Evolutionary conservation across 192 early-diverging fungal species (phyloP).

Genomic region (Entomortierella chlamydospora): DNA sequence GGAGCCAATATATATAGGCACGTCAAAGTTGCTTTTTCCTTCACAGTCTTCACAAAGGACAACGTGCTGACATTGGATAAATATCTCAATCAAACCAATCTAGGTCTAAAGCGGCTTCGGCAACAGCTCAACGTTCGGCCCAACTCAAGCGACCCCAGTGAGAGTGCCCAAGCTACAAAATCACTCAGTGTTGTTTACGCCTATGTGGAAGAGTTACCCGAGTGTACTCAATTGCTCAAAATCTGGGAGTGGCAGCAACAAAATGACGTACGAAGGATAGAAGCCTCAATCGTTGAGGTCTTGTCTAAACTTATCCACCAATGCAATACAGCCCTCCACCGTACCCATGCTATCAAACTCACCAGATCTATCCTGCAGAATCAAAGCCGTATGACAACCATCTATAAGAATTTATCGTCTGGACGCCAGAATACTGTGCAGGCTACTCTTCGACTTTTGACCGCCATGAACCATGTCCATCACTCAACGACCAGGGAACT

Average conservation of each 20-base stretch:
- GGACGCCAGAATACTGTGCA: slow-evolving; percentile 70
- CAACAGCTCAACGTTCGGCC: slow-evolving; percentile 51
- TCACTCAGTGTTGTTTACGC: slow-evolving; percentile 39
- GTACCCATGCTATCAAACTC: slow-evolving; percentile 55
- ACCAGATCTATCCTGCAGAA: slow-evolving; percentile 68
- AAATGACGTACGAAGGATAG: slow-evolving; percentile 63
- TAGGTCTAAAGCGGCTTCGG: slow-evolving; percentile 43
- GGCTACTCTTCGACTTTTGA: slow-evolving; percentile 69
- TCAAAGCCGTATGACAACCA: slow-evolving; percentile 70
- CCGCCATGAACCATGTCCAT: slow-evolving; percentile 69
- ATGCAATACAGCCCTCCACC: slow-evolving; percentile 50
- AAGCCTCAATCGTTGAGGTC: slow-evolving; percentile 70
- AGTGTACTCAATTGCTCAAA: slow-evolving; percentile 66
- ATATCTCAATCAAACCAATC: background rate
- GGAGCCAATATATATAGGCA: slow-evolving; percentile 39
- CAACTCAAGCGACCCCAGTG: slow-evolving; percentile 39
- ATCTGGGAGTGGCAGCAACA: slow-evolving; percentile 77
- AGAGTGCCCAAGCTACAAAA: slow-evolving; percentile 42
- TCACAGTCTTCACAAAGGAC: background rate
- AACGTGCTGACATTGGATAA: background rate
- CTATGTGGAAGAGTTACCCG: slow-evolving; percentile 72
- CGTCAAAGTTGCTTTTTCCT: background rate
- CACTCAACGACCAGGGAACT: slow-evolving; percentile 73
- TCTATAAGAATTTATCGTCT: slow-evolving; percentile 74
- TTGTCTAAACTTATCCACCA: slow-evolving; percentile 68